A percentile compares a stretch with the other conserved stretches of the same genome.
Conservation (phyloP, 1,139 yeast species). For the Hanseniaspora gamundiae region DNA sequence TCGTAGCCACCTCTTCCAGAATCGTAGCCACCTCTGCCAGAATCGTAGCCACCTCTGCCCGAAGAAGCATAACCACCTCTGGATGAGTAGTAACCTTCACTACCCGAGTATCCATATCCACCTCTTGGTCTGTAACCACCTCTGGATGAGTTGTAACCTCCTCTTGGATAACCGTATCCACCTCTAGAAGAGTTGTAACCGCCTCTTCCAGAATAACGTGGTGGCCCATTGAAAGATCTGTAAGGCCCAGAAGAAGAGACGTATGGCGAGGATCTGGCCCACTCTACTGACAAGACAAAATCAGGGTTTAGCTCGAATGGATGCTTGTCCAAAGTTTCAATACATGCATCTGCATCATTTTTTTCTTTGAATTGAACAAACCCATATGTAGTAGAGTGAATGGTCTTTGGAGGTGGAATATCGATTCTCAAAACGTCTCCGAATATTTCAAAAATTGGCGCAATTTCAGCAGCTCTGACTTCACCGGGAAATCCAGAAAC, state of each 20-base stretch:
- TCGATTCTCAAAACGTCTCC: constrained; percentile 58
- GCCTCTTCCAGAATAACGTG: constrained; percentile 11
- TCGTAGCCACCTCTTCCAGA: constrained; percentile 15
- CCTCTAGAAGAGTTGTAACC: constrained; percentile 3
- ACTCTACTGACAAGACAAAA: constrained; percentile 38
- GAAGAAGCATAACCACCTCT: constrained; percentile 4
- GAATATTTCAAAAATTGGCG: constrained; percentile 57
- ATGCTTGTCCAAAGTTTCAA: constrained; percentile 38
- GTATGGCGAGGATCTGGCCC: constrained; percentile 45
- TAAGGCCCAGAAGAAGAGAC: constrained; percentile 5
- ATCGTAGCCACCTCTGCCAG: constrained; percentile 1
- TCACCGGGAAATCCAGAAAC: constrained; percentile 50
- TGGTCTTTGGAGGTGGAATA: constrained; percentile 57
- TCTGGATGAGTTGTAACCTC: constrained; percentile 9
- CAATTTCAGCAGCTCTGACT: constrained; percentile 52
- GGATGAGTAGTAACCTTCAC: constrained; percentile 8
- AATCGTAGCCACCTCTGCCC: constrained; percentile 7
- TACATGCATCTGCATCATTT: constrained; percentile 52
- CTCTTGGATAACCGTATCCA: constrained; percentile 4
- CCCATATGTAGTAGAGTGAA: constrained; percentile 57
- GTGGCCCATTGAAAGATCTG: constrained; percentile 3
- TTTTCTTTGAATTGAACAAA: constrained; percentile 54
- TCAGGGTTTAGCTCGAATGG: constrained; percentile 30
- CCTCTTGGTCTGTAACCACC: constrained; percentile 3
- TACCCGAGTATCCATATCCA: constrained; percentile 4